A percentile compares a stretch with the other conserved stretches of the same genome.
phyloP scores from a whole-genome alignment of 495 filamentous ascomycete species.

The Aspergillus bridgeri region DNA sequence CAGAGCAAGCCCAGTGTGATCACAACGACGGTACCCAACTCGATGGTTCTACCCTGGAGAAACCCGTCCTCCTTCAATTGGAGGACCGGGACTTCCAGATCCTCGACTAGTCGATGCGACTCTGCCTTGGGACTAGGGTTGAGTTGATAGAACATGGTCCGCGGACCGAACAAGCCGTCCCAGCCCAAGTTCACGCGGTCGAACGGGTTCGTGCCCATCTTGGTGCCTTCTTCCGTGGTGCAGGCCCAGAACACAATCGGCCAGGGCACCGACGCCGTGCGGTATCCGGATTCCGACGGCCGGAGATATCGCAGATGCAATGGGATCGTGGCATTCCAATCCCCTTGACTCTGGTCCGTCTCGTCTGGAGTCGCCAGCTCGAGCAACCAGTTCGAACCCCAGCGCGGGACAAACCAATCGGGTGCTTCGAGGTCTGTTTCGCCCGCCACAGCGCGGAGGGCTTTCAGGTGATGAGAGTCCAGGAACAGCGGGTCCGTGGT shows the following conservation, averaged over 20 bases:
- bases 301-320: conserved; percentile 84
- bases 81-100: conserved; percentile 72
- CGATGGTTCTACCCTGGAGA: conserved; percentile 55
- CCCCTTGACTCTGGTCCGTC: conserved; percentile 13
- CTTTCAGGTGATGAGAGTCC: conserved; percentile 67
- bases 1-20: conserved; percentile 72
- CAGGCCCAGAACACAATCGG: conserved; percentile 95
- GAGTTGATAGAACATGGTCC: conserved; percentile 85
- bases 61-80: conserved; percentile 39
- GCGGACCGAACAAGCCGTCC: conserved; percentile 75
- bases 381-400: conserved; percentile 79
- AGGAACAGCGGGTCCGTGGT: conserved; percentile 65
- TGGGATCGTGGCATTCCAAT: conserved; percentile 76
- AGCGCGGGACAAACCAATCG: conserved; percentile 68
- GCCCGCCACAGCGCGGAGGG: conserved; percentile 64
- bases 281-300: conserved; percentile 52
- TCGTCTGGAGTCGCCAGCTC: conserved; percentile 57
- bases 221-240: conserved; percentile 63
- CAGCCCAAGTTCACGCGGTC: conserved; percentile 81
- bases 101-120: conserved; percentile 51
- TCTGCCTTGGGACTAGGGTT: conserved; percentile 45
- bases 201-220: conserved; percentile 80
- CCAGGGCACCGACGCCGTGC: conserved; percentile 52
- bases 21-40: conserved; percentile 64
- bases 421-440: conserved; percentile 93